Evolutionary conservation across 2,329 filamentous ascomycete genomes (phyloP).

Genomic region (Hymenoscyphus infarciens): DNA sequence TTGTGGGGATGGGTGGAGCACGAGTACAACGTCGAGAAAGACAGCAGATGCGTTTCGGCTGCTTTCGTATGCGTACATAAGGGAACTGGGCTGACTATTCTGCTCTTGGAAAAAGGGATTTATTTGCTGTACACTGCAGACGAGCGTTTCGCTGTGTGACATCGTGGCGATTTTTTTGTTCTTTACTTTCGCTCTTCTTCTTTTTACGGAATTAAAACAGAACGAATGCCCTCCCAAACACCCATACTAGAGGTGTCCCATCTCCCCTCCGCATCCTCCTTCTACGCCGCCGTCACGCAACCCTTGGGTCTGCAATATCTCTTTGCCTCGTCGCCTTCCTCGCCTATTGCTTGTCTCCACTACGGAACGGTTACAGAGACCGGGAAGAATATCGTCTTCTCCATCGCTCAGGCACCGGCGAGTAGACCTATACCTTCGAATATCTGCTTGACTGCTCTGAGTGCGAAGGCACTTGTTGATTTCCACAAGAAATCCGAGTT

Average conservation of each 20-base stretch:
- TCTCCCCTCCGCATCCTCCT: slow-evolving; percentile 75
- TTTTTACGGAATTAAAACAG: background rate
- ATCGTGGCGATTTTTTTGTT: slow-evolving; percentile 7
- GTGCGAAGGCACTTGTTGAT: slow-evolving; percentile 60
- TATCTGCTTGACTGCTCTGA: slow-evolving; percentile 58
- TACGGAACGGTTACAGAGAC: slow-evolving; percentile 41
- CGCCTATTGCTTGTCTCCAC: slow-evolving; percentile 28
- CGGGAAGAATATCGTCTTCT: slow-evolving; percentile 35
- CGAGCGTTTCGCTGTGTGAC: background rate
- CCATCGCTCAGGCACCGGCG: slow-evolving; percentile 43
- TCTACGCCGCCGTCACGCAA: slow-evolving; percentile 76
- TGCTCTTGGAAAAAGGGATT: background rate
- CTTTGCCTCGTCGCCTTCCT: slow-evolving; percentile 31
- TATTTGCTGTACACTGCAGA: slow-evolving; percentile 6
- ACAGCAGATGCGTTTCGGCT: slow-evolving; percentile 10
- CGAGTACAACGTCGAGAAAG: slow-evolving; percentile 1
- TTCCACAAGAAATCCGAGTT: slow-evolving; percentile 58
- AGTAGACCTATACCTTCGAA: slow-evolving; percentile 50
- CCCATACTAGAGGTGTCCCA: slow-evolving; percentile 66
- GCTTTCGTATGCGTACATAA: slow-evolving; percentile 14
- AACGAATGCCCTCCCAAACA: slow-evolving; percentile 5
- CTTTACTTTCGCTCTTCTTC: background rate
- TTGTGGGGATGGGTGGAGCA: slow-evolving; percentile 7
- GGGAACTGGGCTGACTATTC: slow-evolving; percentile 5
- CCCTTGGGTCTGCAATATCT: slow-evolving; percentile 74